Conservation (phyloP, 106 monocot genomes). For the Vanilla planifolia region DNA sequence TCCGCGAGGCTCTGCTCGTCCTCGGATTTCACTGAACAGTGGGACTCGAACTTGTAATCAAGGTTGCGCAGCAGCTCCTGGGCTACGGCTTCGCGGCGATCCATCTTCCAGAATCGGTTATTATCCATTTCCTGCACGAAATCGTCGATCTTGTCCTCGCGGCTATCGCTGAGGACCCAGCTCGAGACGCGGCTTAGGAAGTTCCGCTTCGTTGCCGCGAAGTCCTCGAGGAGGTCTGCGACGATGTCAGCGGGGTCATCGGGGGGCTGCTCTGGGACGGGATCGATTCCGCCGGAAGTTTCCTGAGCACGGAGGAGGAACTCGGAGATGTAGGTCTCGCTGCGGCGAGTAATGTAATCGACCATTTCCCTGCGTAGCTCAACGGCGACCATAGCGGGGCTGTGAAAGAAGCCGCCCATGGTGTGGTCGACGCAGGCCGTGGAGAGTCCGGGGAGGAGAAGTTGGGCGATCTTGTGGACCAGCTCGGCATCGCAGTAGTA, state of each 20-base stretch:
- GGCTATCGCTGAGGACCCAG: slow-evolving; percentile 56
- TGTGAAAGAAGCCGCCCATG: slow-evolving; percentile 32
- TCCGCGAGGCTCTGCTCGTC: slow-evolving; percentile 9
- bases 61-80: slow-evolving; percentile 34
- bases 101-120: slow-evolving; percentile 43
- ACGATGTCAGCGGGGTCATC: slow-evolving; percentile 30
- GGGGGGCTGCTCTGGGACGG: slow-evolving; percentile 3
- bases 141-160: slow-evolving; percentile 76
- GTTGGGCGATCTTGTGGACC: slow-evolving; percentile 45
- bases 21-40: slow-evolving; percentile 32
- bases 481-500: slow-evolving; percentile 29
- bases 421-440: slow-evolving; percentile 36
- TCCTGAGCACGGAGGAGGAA: slow-evolving; percentile 2
- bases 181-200: slow-evolving; percentile 39
- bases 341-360: slow-evolving; percentile 24
- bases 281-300: background rate
- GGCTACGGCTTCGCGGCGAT: slow-evolving; percentile 34
- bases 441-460: slow-evolving; percentile 36
- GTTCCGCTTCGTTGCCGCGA: slow-evolving; percentile 28
- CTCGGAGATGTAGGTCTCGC: slow-evolving; percentile 33
- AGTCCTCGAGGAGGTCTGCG: slow-evolving; percentile 41
- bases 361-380: slow-evolving; percentile 38
- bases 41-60: slow-evolving; percentile 37
- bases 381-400: slow-evolving; percentile 40
- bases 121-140: slow-evolving; percentile 57